phyloP scores from a whole-genome alignment of 2,329 filamentous ascomycete species.

The Arachnomyces sp. region DNA sequence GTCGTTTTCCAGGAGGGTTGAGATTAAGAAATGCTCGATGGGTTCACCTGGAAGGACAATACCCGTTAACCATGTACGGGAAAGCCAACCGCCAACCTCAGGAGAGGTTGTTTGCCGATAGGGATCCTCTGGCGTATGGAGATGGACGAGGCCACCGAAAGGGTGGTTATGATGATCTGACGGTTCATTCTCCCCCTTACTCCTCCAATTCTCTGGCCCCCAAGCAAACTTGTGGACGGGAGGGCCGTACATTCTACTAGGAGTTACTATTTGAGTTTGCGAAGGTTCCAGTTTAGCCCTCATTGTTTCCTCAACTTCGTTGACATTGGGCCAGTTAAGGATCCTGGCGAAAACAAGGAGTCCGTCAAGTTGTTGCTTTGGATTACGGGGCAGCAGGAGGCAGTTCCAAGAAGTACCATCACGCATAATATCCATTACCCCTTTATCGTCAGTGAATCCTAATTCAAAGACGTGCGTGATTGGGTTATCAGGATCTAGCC shows the following conservation, averaged over 20 bases:
- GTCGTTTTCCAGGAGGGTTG: conserved; percentile 49
- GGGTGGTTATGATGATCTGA: too few relatives aligned
- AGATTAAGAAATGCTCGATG: conserved; percentile 48
- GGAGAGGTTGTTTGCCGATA: conserved; percentile 8
- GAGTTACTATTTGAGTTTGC: conserved; percentile 5
- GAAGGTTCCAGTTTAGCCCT: conserved; percentile 24
- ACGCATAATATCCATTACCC: too few relatives aligned
- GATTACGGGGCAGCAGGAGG: conserved; percentile 28
- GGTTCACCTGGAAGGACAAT: conserved; percentile 47
- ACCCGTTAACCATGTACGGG: conserved; percentile 47
- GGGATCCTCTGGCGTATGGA: conserved; percentile 12
- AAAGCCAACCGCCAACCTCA: conserved; percentile 46
- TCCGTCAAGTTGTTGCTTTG: conserved; percentile 40
- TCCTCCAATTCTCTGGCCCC: too few relatives aligned
- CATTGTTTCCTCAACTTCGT: conserved; percentile 30
- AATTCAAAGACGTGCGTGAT: not conserved
- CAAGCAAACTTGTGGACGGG: conserved; percentile 6
- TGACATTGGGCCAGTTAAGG: conserved; percentile 42
- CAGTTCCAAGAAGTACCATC: conserved; percentile 21
- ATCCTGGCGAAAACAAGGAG: conserved; percentile 43
- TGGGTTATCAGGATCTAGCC: too few relatives aligned
- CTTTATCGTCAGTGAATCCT: not conserved
- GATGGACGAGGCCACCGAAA: conserved; percentile 15
- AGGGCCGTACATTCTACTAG: conserved; percentile 9
- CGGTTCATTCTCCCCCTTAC: too few relatives aligned